These are phyloP conservation scores for Kwoniella shivajii DNA, from an alignment of 1,284 basidiomycete genomes.

Conservation along the genomic window DNA sequence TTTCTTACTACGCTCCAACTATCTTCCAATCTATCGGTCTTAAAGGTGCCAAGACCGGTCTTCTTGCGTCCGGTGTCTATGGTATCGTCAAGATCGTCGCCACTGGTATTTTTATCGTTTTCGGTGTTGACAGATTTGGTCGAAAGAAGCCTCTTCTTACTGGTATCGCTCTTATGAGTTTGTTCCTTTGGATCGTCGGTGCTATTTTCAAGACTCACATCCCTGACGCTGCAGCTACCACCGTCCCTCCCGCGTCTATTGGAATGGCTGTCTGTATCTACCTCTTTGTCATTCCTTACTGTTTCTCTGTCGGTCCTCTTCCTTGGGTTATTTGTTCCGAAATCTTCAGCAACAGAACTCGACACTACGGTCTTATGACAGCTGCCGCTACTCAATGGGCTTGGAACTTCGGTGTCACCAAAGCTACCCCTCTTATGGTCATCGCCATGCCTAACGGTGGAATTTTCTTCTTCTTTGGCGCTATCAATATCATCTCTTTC, in stretches of 20 bases:
- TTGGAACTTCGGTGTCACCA: conserved; percentile 74
- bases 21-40: conserved; percentile 61
- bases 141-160: conserved; percentile 57
- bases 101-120: conserved; percentile 65
- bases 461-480: conserved; percentile 53
- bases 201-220: conserved; percentile 73
- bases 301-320: conserved; percentile 50
- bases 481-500: conserved; percentile 46
- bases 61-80: conserved; percentile 80
- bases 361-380: conserved; percentile 72
- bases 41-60: conserved; percentile 58
- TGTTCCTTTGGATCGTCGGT: conserved; percentile 68
- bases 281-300: conserved; percentile 55
- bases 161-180: conserved; percentile 64
- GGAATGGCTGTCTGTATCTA: conserved; percentile 51
- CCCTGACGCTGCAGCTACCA: conserved; percentile 26
- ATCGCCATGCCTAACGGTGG: conserved; percentile 51
- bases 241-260: conserved; percentile 40
- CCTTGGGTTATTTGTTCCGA: conserved; percentile 59
- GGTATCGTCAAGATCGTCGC: conserved; percentile 75
- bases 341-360: conserved; percentile 78
- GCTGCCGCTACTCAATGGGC: conserved; percentile 74
- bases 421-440: conserved; percentile 68
- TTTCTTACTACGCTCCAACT: conserved; percentile 73
- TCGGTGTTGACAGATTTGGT: conserved; percentile 58